Evolutionary conservation across 192 early-diverging fungal species (phyloP), one percentile per base, ranked within the genome.

Genomic region (Phycomyces blakesleeanus): DNA sequence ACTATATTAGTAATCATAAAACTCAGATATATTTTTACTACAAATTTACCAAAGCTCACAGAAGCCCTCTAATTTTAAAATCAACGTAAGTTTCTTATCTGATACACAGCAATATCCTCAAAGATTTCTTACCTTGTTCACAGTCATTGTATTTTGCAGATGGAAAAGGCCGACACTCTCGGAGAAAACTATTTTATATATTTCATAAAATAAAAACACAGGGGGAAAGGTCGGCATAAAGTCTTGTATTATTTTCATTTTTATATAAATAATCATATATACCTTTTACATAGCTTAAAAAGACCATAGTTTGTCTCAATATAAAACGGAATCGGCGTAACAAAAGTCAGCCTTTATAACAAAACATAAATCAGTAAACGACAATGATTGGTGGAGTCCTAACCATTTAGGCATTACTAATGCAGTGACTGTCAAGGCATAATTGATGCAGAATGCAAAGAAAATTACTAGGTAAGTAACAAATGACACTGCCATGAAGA

Each of bases 41-140:
- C n/a, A n/a, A n/a, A n/a, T n/a, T 40, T 61, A 61, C 71, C 71
- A 73, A 24, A 73, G 40, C 20, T 73, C 71, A 63, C 71, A 73
- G 34, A 66, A 73, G 22, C 64, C 65, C 9, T 73, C 71, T 73
- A 53, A 16, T 39, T 8, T 26, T 51, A 44, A n/a, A 27, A 42
- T 1, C 29, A 14, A 55, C 21, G 25, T 21, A 6, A 55, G 49
- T 38, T 38, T 8, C 51, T 29, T 55, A 9, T 22, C 22, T 9
- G 42, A 38, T 61, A n/a, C 10, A 21, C 49, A 41, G 20, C n/a
- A n/a, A n/a, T 54, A n/a, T 2, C 21, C 18, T 44, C 11, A 37
- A 6, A 11, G 21, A 1, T 8, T 18, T 25, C 29, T 67, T 67
- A 73, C 71, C 64, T 73, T 73, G 64, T 16, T 49, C 51, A 41